A percentile compares a stretch with the other conserved stretches of the same genome.
phyloP scores from a whole-genome alignment of 306 rosid species.

The Lagenaria siceraria region DNA sequence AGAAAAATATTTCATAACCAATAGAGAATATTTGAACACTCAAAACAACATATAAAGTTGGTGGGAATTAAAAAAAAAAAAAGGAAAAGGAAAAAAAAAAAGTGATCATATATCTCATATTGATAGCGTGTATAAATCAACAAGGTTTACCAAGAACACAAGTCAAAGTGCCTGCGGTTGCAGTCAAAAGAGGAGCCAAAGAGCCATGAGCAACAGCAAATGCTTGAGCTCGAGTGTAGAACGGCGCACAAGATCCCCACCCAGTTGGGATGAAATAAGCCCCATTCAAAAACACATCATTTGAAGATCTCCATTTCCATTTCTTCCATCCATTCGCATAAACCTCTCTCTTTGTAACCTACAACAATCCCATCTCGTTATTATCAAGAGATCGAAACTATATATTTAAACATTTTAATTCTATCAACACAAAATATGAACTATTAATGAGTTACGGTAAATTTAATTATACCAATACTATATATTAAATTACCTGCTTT shows the following conservation, averaged over 20 bases:
- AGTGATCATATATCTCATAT: background rate
- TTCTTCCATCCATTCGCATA: conserved; percentile 26
- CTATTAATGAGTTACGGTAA: too few species aligned
- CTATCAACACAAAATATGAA: too few species aligned
- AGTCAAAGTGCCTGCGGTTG: conserved; percentile 43
- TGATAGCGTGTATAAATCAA: conserved; percentile 5
- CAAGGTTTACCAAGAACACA: conserved; percentile 43
- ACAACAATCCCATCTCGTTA: background rate
- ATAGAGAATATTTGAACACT: background rate
- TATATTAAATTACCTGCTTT: conserved; percentile 32
- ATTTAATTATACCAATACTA: too few species aligned
- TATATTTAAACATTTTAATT: background rate
- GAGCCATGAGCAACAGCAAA: conserved; percentile 43
- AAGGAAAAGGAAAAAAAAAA: too few species aligned
- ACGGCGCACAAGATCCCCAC: conserved; percentile 64
- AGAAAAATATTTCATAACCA: too few species aligned
- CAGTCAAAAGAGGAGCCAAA: conserved; percentile 58
- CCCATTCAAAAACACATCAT: conserved; percentile 56
- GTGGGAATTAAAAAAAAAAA: background rate
- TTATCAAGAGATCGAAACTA: background rate
- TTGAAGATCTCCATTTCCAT: conserved; percentile 91
- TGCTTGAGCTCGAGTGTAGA: conserved; percentile 38
- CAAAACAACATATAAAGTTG: background rate
- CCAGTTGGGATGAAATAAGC: conserved; percentile 83
- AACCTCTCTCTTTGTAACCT: conserved; percentile 64